phyloP scores from a whole-genome alignment of 176 grass and related monocot genomes.

The Oryza rufipogon region DNA sequence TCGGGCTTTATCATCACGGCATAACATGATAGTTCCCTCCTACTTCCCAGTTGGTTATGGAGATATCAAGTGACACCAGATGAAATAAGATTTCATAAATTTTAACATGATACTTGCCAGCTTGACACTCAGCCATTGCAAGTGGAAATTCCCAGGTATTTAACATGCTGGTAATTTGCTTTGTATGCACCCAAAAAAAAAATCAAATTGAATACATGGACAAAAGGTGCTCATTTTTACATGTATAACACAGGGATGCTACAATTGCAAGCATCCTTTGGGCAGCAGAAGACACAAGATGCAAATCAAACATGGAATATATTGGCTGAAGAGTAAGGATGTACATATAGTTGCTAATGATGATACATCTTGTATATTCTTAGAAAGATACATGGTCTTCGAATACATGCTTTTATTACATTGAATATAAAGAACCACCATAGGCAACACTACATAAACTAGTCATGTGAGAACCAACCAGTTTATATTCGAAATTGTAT shows the following conservation, averaged over 20 bases:
- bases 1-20: not conserved
- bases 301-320: not conserved
- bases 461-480: not conserved
- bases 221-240: too few relatives aligned
- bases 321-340: not conserved
- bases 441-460: not conserved
- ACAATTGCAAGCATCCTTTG: too few relatives aligned
- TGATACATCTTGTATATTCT: not conserved
- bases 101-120: conserved; percentile 4
- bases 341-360: not conserved
- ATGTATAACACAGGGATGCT: too few relatives aligned
- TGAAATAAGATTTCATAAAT: not conserved
- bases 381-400: not conserved
- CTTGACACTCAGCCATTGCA: not conserved
- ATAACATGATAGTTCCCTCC: not conserved
- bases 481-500: conserved; percentile 1
- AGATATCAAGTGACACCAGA: conserved; percentile 8
- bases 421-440: not conserved
- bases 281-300: not conserved
- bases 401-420: not conserved
- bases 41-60: not conserved
- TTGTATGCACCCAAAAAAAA: not conserved
- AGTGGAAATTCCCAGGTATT: not conserved
- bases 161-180: not conserved
- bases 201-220: too few relatives aligned